Base-by-base conservation (phyloP, 1,139 yeast genomes). In the Blastobotrys petasosporus region DNA sequence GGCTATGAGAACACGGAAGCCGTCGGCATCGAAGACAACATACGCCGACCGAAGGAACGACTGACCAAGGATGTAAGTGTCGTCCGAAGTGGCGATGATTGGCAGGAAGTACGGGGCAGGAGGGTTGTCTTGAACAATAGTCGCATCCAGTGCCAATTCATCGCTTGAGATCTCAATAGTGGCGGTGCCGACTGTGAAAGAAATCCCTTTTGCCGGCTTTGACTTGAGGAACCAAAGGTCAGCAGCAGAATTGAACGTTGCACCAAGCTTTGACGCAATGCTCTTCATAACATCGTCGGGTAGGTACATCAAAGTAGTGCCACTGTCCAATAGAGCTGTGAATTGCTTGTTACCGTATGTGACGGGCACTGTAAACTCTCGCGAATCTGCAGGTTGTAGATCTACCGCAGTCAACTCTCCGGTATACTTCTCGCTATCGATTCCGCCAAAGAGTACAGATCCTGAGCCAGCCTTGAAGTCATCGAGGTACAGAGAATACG, bases 11-110 rank as follows among this genome's bases (percentile, higher is more conserved):
- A 85, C 69, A 58, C 79, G 76, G 40, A 66, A 62, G 54, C 74
- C 76, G 32, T 82, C 90, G 49, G 84, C 67, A 62, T 87, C 88
- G 57, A 77, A 86, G 37, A 86, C 95, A 45, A 81, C 77, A 61
- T 87, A 87, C 7, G 85, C 88, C 44, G 77, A 71, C 51, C 86
- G 73, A 56, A 88, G 67, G 65, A 86, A 80, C 32, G 81, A 75
- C 63, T 85, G 95, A 37, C 96, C 96, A 11, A 86, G 61, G 11
- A 77, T 68, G 40, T 51, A 51, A 49, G 61, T 55, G 36, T 43
- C 39, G 4, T 54, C 50, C 10, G 53, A 32, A 20, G 57, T 57
- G 6, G 64, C 57, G 13, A 59, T 51, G 29, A 86, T 37, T 85
- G 57, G 42, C 32, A 56, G 39, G 20, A 51, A 47, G 37, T 51